These are phyloP conservation scores for Colletotrichum plurivorum DNA, from an alignment of 2,329 filamentous ascomycete species.

Conservation along the genomic window DNA sequence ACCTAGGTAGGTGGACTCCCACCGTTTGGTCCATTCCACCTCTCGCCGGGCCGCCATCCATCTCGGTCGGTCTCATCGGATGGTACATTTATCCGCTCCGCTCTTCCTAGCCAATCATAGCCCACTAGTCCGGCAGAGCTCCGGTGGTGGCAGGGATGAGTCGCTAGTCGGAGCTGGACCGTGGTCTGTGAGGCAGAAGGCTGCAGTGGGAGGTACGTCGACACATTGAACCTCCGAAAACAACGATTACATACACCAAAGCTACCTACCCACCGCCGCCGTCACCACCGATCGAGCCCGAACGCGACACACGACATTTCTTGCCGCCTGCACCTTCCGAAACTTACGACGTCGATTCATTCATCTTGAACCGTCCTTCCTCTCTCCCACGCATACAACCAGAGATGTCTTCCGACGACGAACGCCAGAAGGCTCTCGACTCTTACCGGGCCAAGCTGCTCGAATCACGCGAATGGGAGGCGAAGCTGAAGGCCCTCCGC, in stretches of 20 bases:
- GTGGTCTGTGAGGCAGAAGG: slow-evolving; percentile 35
- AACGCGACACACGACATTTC: background rate
- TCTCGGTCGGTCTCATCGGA: background rate
- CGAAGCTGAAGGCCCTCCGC: slow-evolving; percentile 94
- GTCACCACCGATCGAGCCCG: background rate
- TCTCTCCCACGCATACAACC: slow-evolving; percentile 10
- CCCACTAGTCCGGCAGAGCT: slow-evolving; percentile 19
- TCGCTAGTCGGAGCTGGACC: slow-evolving; percentile 33
- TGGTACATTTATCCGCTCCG: background rate
- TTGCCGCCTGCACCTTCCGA: background rate
- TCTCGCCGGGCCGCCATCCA: too few species aligned
- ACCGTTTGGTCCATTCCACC: too few species aligned
- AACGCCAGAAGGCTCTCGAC: slow-evolving; percentile 79
- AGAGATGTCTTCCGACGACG: slow-evolving; percentile 68
- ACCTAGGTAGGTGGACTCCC: too few species aligned
- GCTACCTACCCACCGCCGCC: slow-evolving; percentile 27
- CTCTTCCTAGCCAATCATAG: slow-evolving; percentile 1
- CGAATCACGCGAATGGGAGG: slow-evolving; percentile 98
- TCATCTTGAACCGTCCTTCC: background rate
- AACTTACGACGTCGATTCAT: background rate
- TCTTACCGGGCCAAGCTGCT: slow-evolving; percentile 86
- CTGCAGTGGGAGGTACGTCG: slow-evolving; percentile 39
- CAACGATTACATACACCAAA: slow-evolving; percentile 39
- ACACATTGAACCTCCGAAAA: slow-evolving; percentile 38
- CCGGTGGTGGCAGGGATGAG: slow-evolving; percentile 27